These are phyloP conservation scores for Colletotrichum sp. DNA, from an alignment of 2,329 filamentous ascomycete species.

Conservation along the genomic window DNA sequence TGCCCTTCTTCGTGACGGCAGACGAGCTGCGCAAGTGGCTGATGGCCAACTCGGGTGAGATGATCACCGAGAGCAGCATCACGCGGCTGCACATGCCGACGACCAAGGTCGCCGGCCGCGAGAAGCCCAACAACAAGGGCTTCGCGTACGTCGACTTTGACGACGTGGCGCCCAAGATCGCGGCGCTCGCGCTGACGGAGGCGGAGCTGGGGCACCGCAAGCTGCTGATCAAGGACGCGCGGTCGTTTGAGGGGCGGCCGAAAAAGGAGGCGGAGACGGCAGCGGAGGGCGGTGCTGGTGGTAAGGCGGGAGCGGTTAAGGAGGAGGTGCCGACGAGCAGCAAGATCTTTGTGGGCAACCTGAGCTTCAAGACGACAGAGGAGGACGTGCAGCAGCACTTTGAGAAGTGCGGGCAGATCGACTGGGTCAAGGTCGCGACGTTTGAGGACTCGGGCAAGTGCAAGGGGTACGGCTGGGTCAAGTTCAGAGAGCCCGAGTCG, in stretches of 20 bases:
- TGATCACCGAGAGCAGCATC: constrained; percentile 72
- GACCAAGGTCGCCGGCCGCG: constrained; percentile 52
- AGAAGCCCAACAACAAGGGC: constrained; percentile 75
- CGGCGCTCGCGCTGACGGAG: constrained; percentile 88
- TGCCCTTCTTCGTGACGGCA: constrained; percentile 82
- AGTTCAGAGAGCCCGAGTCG: constrained; percentile 80
- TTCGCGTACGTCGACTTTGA: constrained; percentile 97
- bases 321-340: constrained; percentile 63
- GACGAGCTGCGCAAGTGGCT: constrained; percentile 81
- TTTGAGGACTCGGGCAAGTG: constrained; percentile 98
- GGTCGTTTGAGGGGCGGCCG: constrained; percentile 88
- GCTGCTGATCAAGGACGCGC: constrained; percentile 91
- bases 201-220: constrained; percentile 76
- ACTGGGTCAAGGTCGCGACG: constrained; percentile 86
- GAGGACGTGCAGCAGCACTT: constrained; percentile 85
- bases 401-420: constrained; percentile 80
- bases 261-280: constrained; percentile 60
- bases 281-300: not conserved
- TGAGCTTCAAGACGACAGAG: constrained; percentile 81
- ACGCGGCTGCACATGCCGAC: constrained; percentile 84
- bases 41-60: constrained; percentile 70
- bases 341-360: constrained; percentile 91
- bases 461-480: constrained; percentile 96
- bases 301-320: constrained; percentile 26
- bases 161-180: constrained; percentile 70